phyloP scores from a whole-genome alignment of 2,329 filamentous ascomycete species.

The Microsporum canis region DNA sequence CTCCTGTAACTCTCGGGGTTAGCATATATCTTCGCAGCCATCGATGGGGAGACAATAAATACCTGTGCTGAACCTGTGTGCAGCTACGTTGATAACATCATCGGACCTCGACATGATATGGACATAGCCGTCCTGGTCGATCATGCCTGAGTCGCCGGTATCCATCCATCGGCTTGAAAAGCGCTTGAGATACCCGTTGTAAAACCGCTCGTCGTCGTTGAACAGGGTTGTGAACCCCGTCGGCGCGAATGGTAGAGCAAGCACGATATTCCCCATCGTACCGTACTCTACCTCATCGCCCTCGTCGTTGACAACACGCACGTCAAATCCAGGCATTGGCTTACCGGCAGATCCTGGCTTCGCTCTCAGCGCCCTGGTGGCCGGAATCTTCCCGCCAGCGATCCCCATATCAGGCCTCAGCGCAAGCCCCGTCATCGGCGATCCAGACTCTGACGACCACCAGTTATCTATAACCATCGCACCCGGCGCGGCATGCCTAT shows the following conservation, averaged over 20 bases:
- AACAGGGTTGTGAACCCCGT: constrained; percentile 79
- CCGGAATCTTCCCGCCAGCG: constrained; percentile 36
- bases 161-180: constrained; percentile 78
- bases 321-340: constrained; percentile 82
- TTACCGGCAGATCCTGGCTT: constrained; percentile 84
- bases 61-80: constrained; percentile 82
- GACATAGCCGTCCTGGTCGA: constrained; percentile 60
- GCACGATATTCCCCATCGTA: constrained; percentile 82
- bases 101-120: constrained; percentile 57
- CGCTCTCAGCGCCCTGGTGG: constrained; percentile 38
- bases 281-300: constrained; percentile 60
- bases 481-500: constrained; percentile 51
- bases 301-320: constrained; percentile 69
- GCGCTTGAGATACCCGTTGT: constrained; percentile 69
- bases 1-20: constrained; percentile 40
- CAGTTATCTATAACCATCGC: constrained; percentile 59
- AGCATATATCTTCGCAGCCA: not conserved
- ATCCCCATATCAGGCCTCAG: constrained; percentile 52
- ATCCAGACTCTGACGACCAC: constrained; percentile 63
- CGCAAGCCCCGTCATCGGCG: constrained; percentile 55
- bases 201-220: constrained; percentile 76
- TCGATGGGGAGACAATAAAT: constrained; percentile 20
- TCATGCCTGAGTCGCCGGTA: constrained; percentile 79
- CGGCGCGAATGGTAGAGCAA: constrained; percentile 69
- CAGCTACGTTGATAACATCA: constrained; percentile 92